A percentile compares a stretch with the other conserved stretches of the same genome.
phyloP scores from a whole-genome alignment of 2,329 filamentous ascomycete genomes.

The Chaetomium olivaceum region DNA sequence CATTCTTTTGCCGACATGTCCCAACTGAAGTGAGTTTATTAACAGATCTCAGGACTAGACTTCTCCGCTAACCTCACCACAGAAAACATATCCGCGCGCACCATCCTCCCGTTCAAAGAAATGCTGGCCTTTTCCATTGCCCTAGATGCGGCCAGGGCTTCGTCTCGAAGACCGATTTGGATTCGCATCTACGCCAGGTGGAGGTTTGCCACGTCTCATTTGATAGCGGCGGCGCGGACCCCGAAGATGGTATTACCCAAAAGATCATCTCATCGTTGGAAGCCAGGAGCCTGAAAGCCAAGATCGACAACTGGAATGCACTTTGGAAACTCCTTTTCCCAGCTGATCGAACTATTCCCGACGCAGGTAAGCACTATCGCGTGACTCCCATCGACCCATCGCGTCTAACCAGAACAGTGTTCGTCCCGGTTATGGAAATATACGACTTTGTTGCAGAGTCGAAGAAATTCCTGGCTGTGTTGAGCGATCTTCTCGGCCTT shows the following conservation, averaged over 20 bases:
- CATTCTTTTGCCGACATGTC: conserved; percentile 35
- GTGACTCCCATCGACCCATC: neutral
- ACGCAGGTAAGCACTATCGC: conserved; percentile 24
- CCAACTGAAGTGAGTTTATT: conserved; percentile 30
- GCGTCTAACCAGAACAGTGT: conserved; percentile 22
- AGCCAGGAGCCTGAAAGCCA: conserved; percentile 31
- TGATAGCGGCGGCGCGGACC: conserved; percentile 30
- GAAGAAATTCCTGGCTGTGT: conserved; percentile 26
- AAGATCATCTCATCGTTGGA: conserved; percentile 34
- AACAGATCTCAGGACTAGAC: neutral
- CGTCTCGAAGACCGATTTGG: conserved; percentile 30
- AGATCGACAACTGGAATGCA: conserved; percentile 34
- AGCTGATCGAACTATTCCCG: conserved; percentile 26
- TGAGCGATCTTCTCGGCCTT: conserved; percentile 31
- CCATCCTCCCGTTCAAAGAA: conserved; percentile 32
- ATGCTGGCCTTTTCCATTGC: conserved; percentile 31
- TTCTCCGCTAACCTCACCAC: conserved; percentile 4
- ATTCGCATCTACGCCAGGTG: conserved; percentile 28
- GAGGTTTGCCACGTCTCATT: conserved; percentile 29
- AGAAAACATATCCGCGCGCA: conserved; percentile 35
- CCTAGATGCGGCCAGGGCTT: conserved; percentile 33
- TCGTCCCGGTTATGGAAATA: conserved; percentile 34
- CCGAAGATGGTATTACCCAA: conserved; percentile 34
- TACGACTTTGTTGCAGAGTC: conserved; percentile 33
- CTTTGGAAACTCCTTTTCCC: conserved; percentile 34